Base-by-base conservation (phyloP, 495 filamentous ascomycete genomes). In the Xylaria cubensis region DNA sequence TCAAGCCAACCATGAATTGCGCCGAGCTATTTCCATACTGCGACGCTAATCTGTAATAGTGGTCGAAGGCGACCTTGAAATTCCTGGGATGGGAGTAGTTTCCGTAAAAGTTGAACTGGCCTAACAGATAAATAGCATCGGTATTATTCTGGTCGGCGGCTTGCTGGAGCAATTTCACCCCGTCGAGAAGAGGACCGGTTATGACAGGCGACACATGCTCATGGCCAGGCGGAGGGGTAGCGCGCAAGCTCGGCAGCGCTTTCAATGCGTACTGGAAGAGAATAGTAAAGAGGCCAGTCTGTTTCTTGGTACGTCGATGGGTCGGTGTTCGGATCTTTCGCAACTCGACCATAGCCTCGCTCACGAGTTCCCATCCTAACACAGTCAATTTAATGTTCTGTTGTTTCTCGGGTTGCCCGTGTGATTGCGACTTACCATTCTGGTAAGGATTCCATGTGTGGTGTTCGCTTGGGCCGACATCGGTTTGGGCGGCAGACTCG, bases 91-190 rank as follows among this genome's bases (percentile, higher is more conserved):
- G 88, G 7, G 94, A 90, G 81, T 89, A 98, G 80, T 98, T 97
- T 80, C 96, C 97, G 79, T 96, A 94, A 81, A 98, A 97, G 80
- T 94, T 97, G 90, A 98, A 92, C 81, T 98, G 93, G 42, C 93
- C 97, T 21, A 99, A 84, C 21, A 97, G 84, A 78, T 91, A 97
- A 61, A 98, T 90, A 32, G 97, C 97, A 80, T 98, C 96, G 3
- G 93, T 85, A 77, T 96, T 92, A 68, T 92, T 90, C 71, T 91
- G 83, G 34, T 89, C 82, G 39, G 93, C 93, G 29, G 97, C 93
- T 50, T 88, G 84, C 75, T 93, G 88, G 67, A 99, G 85, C 58
- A 95, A 86, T 64, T 86, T 85, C 48, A 97, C 92, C 1, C 93
- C 94, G 26, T 87, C 82, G 21, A 83, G 79, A 29, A 89, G 82